Evolutionary conservation across 345 rosid genomes (phyloP).

Genomic region (Geranium rotundifolium): DNA sequence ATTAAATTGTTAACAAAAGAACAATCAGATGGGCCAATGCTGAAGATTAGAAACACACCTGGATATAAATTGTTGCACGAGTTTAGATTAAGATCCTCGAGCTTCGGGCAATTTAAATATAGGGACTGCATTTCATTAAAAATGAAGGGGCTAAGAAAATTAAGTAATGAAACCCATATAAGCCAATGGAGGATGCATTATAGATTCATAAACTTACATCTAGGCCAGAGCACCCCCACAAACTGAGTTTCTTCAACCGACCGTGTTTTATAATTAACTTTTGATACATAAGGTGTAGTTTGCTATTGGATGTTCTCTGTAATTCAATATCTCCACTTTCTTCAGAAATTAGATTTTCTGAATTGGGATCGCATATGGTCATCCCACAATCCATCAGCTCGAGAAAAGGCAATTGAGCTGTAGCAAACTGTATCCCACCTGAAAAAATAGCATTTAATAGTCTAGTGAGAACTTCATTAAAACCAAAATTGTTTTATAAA

Average conservation of each 20-base stretch:
- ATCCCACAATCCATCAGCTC: conserved; percentile 98
- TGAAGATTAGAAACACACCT: conserved; percentile 23
- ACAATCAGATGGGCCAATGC: no score
- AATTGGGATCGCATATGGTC: conserved; percentile 66
- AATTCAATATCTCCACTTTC: conserved; percentile 27
- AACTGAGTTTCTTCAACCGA: conserved; percentile 72
- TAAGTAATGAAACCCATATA: conserved; percentile 3
- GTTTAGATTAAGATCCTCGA: conserved; percentile 72
- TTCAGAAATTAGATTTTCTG: conserved; percentile 21
- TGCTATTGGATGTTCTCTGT: conserved; percentile 35
- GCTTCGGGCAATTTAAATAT: conserved; percentile 80
- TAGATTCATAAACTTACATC: conserved; percentile 47
- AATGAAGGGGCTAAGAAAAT: conserved; percentile 15
- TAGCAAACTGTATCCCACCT: conserved; percentile 99
- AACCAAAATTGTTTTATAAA: not conserved
- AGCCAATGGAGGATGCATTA: not conserved
- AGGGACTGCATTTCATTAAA: conserved; percentile 57
- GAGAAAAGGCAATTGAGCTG: conserved; percentile 87
- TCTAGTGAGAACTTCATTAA: not conserved
- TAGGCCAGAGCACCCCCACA: conserved; percentile 97
- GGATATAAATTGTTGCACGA: conserved; percentile 69
- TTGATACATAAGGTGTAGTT: conserved; percentile 54
- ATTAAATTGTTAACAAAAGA: not conserved
- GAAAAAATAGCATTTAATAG: conserved; percentile 5
- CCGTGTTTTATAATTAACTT: conserved; percentile 81